phyloP scores from a whole-genome alignment of 2,329 filamentous ascomycete genomes.

The Aspergillus caelatus region DNA sequence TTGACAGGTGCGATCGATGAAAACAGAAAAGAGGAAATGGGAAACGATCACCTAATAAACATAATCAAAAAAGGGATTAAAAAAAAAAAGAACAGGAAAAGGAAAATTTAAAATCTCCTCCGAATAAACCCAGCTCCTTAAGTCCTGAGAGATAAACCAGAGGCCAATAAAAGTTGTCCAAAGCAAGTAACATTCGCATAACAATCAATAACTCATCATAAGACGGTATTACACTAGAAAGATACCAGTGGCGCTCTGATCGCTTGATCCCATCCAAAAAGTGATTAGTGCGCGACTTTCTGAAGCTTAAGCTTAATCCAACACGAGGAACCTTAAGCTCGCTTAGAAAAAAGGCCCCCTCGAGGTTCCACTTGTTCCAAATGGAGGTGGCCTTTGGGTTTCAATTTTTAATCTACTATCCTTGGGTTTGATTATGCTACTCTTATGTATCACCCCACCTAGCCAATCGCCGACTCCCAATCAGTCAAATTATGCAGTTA shows the following conservation, averaged over 20 bases:
- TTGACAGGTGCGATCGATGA: not conserved
- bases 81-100: not conserved
- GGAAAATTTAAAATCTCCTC: not conserved
- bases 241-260: slow-evolving; percentile 37
- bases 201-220: slow-evolving; percentile 6
- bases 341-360: slow-evolving; percentile 30
- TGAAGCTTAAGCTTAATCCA: slow-evolving; percentile 50
- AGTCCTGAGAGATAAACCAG: not conserved
- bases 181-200: not conserved
- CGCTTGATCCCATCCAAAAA: slow-evolving; percentile 29
- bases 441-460: not conserved
- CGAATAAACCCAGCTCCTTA: not conserved
- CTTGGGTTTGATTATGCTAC: slow-evolving; percentile 5
- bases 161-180: not conserved
- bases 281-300: slow-evolving; percentile 38
- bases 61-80: not conserved
- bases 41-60: not conserved
- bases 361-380: slow-evolving; percentile 16
- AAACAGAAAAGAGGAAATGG: too few relatives aligned
- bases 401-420: slow-evolving; percentile 4
- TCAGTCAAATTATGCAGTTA: slow-evolving; percentile 3
- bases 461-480: not conserved
- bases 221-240: slow-evolving; percentile 21
- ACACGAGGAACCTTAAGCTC: slow-evolving; percentile 46
- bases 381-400: slow-evolving; percentile 5